Evolutionary conservation across 139 green algal species (phyloP).

Genomic region (Closterium sp.): DNA sequence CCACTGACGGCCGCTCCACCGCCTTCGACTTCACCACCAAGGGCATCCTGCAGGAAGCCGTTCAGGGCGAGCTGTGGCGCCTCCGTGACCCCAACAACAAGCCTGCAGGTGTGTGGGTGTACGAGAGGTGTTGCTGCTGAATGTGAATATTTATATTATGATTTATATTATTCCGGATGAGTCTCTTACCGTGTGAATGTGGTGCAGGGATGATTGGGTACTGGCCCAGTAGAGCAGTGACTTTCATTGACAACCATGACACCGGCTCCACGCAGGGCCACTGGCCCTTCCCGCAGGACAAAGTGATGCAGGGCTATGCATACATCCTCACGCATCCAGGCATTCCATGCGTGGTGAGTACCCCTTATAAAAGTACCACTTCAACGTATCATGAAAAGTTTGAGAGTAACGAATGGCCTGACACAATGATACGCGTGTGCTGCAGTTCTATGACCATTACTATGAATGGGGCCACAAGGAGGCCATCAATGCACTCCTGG

Average conservation of each 20-base stretch:
- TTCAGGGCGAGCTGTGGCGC: constrained; percentile 46
- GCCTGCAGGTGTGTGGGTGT: constrained; percentile 9
- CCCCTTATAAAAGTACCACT: neutral
- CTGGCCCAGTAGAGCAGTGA: constrained; percentile 77
- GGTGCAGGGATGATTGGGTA: constrained; percentile 52
- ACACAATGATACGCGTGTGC: neutral
- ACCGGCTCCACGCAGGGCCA: constrained; percentile 64
- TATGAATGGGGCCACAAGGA: constrained; percentile 66
- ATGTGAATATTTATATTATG: neutral
- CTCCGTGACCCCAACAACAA: constrained; percentile 43
- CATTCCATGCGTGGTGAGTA: constrained; percentile 58
- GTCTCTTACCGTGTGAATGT: neutral
- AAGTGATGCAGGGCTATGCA: constrained; percentile 60
- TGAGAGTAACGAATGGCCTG: too few species aligned
- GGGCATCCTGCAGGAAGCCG: constrained; percentile 59
- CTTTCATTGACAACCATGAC: constrained; percentile 90
- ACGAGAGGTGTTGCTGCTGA: too few species aligned
- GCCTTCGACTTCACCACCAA: constrained; percentile 69
- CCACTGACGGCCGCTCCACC: constrained; percentile 33
- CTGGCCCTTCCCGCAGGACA: constrained; percentile 62
- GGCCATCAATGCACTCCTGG: constrained; percentile 72
- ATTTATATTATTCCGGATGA: neutral
- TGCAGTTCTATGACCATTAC: neutral
- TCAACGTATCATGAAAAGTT: neutral
- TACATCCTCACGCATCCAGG: constrained; percentile 69